Conservation (phyloP, 345 rosid genomes). For the Camelina laxa region DNA sequence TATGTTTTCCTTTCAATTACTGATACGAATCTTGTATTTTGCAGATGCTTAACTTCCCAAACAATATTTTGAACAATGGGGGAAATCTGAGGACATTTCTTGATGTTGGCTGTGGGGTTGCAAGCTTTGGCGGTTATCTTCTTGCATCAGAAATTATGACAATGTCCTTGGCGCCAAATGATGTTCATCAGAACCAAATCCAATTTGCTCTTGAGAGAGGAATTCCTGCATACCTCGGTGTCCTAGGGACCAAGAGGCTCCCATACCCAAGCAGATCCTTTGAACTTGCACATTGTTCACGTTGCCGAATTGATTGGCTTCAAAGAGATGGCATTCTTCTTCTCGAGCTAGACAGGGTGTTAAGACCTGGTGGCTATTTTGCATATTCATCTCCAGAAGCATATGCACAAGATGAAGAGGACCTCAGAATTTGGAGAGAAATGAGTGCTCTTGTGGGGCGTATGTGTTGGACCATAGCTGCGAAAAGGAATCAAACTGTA, state of each 20-base stretch:
- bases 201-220: constrained; percentile 99
- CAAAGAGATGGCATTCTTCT: constrained; percentile 97
- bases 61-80: constrained; percentile 67
- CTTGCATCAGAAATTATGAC: constrained; percentile 86
- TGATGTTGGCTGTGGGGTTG: constrained; percentile 99
- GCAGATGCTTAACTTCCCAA: constrained; percentile 93
- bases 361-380: constrained; percentile 97
- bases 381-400: constrained; percentile 99
- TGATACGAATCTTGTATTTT: constrained; percentile 9
- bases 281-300: constrained; percentile 97
- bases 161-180: constrained; percentile 98
- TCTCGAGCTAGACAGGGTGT: constrained; percentile 94
- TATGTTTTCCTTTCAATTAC: not conserved
- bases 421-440: constrained; percentile 91
- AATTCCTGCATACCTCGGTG: constrained; percentile 97
- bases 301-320: constrained; percentile 98
- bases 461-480: constrained; percentile 97
- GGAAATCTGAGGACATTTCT: constrained; percentile 89
- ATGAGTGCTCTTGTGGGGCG: constrained; percentile 93
- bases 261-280: constrained; percentile 99
- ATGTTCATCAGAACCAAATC: constrained; percentile 99
- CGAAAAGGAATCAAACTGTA: constrained; percentile 91
- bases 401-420: constrained; percentile 98
- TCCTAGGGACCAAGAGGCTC: constrained; percentile 91
- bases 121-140: constrained; percentile 96